Evolutionary conservation across 1,284 basidiomycete species (phyloP).

Genomic region (Boletus hoseneyae): DNA sequence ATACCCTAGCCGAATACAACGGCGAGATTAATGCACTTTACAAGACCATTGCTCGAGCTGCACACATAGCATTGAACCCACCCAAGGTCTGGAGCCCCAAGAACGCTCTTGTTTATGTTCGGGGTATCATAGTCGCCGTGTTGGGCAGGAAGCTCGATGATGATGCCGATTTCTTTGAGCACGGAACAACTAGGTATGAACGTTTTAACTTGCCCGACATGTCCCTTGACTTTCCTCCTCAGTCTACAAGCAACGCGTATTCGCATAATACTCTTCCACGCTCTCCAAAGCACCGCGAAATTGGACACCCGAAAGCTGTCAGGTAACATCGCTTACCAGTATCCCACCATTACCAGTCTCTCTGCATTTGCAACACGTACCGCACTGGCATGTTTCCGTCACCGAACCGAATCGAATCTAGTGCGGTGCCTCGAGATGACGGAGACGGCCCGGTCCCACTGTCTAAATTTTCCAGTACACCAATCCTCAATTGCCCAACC

Average conservation of each 20-base stretch:
- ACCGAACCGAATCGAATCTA: not conserved
- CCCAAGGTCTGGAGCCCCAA: slow-evolving; percentile 5
- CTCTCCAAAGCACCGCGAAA: slow-evolving; percentile 24
- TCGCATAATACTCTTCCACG: slow-evolving; percentile 37
- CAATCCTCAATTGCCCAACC: slow-evolving; percentile 1
- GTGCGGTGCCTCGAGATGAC: slow-evolving; percentile 17
- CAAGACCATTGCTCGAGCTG: not conserved
- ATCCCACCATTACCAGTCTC: slow-evolving; percentile 32
- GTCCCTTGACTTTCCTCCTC: not conserved
- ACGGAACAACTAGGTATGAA: slow-evolving; percentile 14
- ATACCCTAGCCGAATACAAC: not conserved
- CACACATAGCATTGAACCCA: slow-evolving; percentile 5
- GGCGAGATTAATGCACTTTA: not conserved
- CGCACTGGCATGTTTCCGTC: not conserved
- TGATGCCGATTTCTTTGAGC: slow-evolving; percentile 9
- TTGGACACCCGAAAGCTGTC: not conserved
- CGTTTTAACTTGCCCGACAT: not conserved
- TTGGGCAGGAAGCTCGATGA: slow-evolving; percentile 15
- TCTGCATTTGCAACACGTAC: slow-evolving; percentile 15
- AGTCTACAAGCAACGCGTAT: slow-evolving; percentile 46
- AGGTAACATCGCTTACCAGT: not conserved
- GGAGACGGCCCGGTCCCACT: not conserved
- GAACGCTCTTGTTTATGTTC: slow-evolving; percentile 14
- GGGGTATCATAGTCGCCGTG: slow-evolving; percentile 11
- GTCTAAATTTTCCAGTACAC: slow-evolving; percentile 10